Evolutionary conservation across 1,139 yeast genomes (phyloP).

Genomic region (Wickerhamiella pararugosa): DNA sequence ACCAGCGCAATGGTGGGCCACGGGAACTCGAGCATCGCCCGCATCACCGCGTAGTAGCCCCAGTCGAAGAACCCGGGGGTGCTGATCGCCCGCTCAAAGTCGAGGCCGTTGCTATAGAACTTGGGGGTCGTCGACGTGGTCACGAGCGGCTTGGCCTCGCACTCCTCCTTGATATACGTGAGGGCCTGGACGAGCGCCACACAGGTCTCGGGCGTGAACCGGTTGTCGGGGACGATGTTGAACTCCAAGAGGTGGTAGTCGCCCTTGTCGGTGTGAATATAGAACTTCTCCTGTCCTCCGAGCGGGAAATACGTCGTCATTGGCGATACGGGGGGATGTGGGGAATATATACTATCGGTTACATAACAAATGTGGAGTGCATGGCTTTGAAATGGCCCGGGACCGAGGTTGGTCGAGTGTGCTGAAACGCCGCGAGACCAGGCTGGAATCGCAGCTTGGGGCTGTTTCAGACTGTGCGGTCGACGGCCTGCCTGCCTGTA

Average conservation of each 20-base stretch:
- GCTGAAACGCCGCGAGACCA: no score
- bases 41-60: constrained; percentile 22
- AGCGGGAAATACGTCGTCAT: constrained; percentile 13
- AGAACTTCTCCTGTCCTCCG: constrained; percentile 10
- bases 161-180: constrained; percentile 18
- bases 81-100: constrained; percentile 22
- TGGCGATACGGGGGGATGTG: neutral
- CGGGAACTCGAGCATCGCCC: constrained; percentile 24
- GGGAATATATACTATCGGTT: no score
- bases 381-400: no score
- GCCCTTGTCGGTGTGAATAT: constrained; percentile 16
- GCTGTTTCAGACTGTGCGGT: no score
- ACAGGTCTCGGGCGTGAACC: constrained; percentile 22
- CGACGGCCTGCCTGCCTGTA: no score
- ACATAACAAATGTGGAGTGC: no score
- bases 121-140: constrained; percentile 26
- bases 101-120: constrained; percentile 29
- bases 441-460: no score
- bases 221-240: constrained; percentile 25
- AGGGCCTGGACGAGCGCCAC: constrained; percentile 23
- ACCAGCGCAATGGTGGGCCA: constrained; percentile 28
- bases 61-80: constrained; percentile 24
- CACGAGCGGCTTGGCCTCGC: constrained; percentile 22
- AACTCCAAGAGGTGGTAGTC: constrained; percentile 22
- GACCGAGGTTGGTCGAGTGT: no score